phyloP scores from a whole-genome alignment of 2,329 filamentous ascomycete genomes.

The Trichoderma brevicompactum region DNA sequence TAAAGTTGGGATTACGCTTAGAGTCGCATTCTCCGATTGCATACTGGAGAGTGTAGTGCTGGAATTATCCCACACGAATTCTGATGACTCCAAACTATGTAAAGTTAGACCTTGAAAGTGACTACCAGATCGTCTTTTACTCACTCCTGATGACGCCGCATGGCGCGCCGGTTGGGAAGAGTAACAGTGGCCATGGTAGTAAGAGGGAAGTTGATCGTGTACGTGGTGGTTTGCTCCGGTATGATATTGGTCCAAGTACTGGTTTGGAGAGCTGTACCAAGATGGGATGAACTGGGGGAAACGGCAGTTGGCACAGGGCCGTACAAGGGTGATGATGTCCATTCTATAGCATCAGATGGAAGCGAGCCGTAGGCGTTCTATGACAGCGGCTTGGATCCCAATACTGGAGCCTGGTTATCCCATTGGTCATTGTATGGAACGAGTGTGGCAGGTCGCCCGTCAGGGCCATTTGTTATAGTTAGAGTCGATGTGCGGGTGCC shows the following conservation, averaged over 20 bases:
- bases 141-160: constrained; percentile 40
- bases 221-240: constrained; percentile 46
- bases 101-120: constrained; percentile 25
- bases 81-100: constrained; percentile 32
- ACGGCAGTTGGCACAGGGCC: constrained; percentile 35
- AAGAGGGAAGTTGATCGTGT: constrained; percentile 46
- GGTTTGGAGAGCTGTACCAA: constrained; percentile 38
- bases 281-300: constrained; percentile 27
- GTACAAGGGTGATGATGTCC: constrained; percentile 32
- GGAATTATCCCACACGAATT: constrained; percentile 40
- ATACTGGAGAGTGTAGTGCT: constrained; percentile 32
- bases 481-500: constrained; percentile 35
- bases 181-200: constrained; percentile 46
- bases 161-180: constrained; percentile 35
- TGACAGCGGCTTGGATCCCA: constrained; percentile 29
- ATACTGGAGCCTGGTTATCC: constrained; percentile 30
- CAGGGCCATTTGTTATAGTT: constrained; percentile 35
- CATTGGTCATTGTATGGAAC: constrained; percentile 31
- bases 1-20: constrained; percentile 41
- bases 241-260: constrained; percentile 49
- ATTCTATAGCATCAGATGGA: constrained; percentile 28
- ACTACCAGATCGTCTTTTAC: constrained; percentile 20
- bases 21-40: constrained; percentile 33
- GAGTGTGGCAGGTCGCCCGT: constrained; percentile 27
- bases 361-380: constrained; percentile 36